A percentile compares a stretch with the other conserved stretches of the same genome.
Evolutionary conservation across 768 basidiomycete species (phyloP).

Genomic region (Psilocybe sp.): DNA sequence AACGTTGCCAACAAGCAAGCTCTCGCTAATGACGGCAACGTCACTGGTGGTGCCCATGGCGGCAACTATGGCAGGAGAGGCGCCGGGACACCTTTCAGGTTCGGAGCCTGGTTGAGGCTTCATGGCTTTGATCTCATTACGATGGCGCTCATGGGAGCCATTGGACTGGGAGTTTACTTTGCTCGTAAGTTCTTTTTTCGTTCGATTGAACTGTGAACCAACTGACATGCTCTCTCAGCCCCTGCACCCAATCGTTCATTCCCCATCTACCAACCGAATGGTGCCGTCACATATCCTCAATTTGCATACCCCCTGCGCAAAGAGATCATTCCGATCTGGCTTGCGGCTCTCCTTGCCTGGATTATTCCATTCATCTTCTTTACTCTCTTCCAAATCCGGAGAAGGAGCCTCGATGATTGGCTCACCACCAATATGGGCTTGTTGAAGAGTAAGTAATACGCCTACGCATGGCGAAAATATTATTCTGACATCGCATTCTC

Average conservation of each 20-base stretch:
- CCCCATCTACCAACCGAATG: conserved; percentile 42
- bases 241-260: conserved; percentile 44
- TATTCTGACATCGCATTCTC: neutral
- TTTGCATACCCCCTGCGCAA: conserved; percentile 48
- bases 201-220: neutral
- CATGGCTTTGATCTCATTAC: conserved; percentile 52
- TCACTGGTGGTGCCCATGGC: conserved; percentile 10
- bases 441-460: conserved; percentile 41
- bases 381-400: conserved; percentile 49
- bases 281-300: conserved; percentile 50
- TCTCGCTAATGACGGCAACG: neutral
- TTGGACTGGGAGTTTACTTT: conserved; percentile 51
- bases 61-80: conserved; percentile 6
- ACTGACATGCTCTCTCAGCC: conserved; percentile 17
- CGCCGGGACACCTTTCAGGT: conserved; percentile 25
- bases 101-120: conserved; percentile 40
- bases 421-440: conserved; percentile 53
- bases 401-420: conserved; percentile 42
- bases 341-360: conserved; percentile 51
- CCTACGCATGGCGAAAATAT: neutral
- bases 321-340: conserved; percentile 54
- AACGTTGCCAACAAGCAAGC: neutral
- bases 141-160: conserved; percentile 56
- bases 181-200: conserved; percentile 33
- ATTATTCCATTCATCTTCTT: conserved; percentile 55